Percentiles rank a stretch among this genome's conserved stretches.
These are phyloP conservation scores for Vigna angularis DNA, from an alignment of 306 rosid genomes.

Conservation along the genomic window DNA sequence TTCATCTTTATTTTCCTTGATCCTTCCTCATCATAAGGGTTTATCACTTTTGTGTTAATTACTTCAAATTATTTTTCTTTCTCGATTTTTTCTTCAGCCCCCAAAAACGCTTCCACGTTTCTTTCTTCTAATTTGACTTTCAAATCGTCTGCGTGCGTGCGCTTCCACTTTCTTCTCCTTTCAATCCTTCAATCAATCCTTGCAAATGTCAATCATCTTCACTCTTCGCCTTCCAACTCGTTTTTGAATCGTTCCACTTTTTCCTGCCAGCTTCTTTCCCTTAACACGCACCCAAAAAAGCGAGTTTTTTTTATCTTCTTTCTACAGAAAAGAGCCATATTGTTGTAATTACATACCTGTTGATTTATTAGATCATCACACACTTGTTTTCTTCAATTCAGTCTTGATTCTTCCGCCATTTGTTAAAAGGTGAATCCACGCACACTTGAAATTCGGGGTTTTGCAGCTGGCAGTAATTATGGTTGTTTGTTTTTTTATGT, in stretches of 20 bases:
- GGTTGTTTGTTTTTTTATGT: background rate
- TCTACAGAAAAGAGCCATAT: background rate
- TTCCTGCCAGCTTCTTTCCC: background rate
- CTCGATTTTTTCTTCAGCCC: background rate
- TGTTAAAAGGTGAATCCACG: slow-evolving; percentile 59
- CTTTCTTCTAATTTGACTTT: slow-evolving; percentile 72
- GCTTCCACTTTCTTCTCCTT: background rate
- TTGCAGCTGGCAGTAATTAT: slow-evolving; percentile 33
- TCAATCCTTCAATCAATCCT: background rate
- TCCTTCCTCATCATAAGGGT: slow-evolving; percentile 29
- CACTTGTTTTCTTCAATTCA: slow-evolving; percentile 4
- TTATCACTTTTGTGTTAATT: background rate
- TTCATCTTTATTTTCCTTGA: slow-evolving; percentile 59
- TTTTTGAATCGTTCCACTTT: slow-evolving; percentile 41
- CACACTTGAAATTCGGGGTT: slow-evolving; percentile 34
- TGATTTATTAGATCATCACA: slow-evolving; percentile 25
- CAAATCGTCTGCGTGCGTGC: slow-evolving; percentile 51
- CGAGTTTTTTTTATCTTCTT: no score
- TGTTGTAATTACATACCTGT: background rate
- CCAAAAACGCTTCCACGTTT: background rate
- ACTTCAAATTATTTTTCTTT: no score
- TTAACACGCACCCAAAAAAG: background rate
- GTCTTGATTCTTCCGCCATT: slow-evolving; percentile 56
- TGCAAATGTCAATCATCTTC: slow-evolving; percentile 43
- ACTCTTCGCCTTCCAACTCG: slow-evolving; percentile 20